Conservation (phyloP, 2,329 filamentous ascomycete genomes). For the Microcyclospora tardicrescens region DNA sequence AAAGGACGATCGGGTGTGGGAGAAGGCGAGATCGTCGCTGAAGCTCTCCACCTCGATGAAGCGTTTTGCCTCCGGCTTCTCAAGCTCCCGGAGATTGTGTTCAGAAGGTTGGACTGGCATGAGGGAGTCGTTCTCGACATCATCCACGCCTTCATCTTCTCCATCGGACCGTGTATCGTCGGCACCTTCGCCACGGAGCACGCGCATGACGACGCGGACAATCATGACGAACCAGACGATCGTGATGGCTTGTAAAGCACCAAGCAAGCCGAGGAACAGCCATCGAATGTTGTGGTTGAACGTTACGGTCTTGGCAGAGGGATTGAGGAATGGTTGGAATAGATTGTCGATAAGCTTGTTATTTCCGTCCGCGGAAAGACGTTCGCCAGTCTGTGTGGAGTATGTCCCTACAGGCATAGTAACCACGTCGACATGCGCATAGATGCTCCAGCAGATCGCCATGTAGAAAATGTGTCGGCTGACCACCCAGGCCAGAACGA, state of each 20-base stretch:
- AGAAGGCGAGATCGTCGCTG: constrained; percentile 47
- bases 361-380: constrained; percentile 40
- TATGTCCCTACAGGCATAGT: constrained; percentile 61
- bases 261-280: constrained; percentile 62
- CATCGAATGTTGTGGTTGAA: constrained; percentile 63
- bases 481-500: constrained; percentile 74
- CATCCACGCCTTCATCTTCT: constrained; percentile 54
- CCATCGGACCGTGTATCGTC: constrained; percentile 84
- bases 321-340: constrained; percentile 58
- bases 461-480: constrained; percentile 72
- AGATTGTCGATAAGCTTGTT: constrained; percentile 43
- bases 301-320: constrained; percentile 58
- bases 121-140: constrained; percentile 14
- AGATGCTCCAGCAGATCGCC: constrained; percentile 71
- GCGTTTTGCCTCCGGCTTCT: constrained; percentile 10
- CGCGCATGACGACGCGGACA: constrained; percentile 64
- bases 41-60: constrained; percentile 58
- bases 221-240: constrained; percentile 88
- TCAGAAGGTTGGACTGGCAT: constrained; percentile 11
- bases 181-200: constrained; percentile 61
- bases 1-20: no score
- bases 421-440: constrained; percentile 45
- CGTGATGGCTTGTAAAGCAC: constrained; percentile 67
- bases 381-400: constrained; percentile 38
- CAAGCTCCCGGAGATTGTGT: constrained; percentile 5